Conservation (phyloP, 495 filamentous ascomycete species). For the Xylaria nigripes region DNA sequence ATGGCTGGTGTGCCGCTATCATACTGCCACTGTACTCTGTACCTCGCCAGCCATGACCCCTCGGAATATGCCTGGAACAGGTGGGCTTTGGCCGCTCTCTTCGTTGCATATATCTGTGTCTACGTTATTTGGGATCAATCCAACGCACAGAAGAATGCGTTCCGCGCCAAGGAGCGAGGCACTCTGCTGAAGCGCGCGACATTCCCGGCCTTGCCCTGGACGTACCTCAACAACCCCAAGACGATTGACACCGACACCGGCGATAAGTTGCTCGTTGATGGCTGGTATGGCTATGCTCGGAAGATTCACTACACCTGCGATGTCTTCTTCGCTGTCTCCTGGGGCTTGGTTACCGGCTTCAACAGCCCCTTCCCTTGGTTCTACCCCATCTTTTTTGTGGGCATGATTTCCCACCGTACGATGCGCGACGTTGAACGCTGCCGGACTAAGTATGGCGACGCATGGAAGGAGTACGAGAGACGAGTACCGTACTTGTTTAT, state of each 20-base stretch:
- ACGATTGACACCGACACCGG: slow-evolving; percentile 72
- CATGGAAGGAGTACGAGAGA: slow-evolving; percentile 84
- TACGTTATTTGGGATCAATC: slow-evolving; percentile 90
- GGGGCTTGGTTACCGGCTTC: slow-evolving; percentile 55
- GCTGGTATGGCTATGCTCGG: slow-evolving; percentile 89
- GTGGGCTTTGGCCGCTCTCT: slow-evolving; percentile 56
- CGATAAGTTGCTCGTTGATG: slow-evolving; percentile 76
- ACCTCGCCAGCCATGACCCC: slow-evolving; percentile 82
- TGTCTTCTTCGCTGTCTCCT: slow-evolving; percentile 61
- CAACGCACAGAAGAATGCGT: slow-evolving; percentile 94
- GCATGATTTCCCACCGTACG: slow-evolving; percentile 88
- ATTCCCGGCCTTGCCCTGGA: slow-evolving; percentile 93
- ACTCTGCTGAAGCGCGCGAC: slow-evolving; percentile 62
- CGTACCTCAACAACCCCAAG: slow-evolving; percentile 75
- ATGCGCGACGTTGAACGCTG: slow-evolving; percentile 79
- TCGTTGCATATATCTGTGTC: slow-evolving; percentile 66
- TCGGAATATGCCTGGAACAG: slow-evolving; percentile 73
- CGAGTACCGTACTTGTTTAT: slow-evolving; percentile 91
- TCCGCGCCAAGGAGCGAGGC: slow-evolving; percentile 74
- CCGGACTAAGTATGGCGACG: slow-evolving; percentile 80
- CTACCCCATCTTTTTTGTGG: slow-evolving; percentile 82
- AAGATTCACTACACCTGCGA: slow-evolving; percentile 97
- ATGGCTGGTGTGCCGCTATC: slow-evolving; percentile 88
- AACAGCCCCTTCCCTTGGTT: slow-evolving; percentile 92
- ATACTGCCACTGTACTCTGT: slow-evolving; percentile 96